phyloP scores from a whole-genome alignment of 306 rosid genomes.

The Quercus alba region DNA sequence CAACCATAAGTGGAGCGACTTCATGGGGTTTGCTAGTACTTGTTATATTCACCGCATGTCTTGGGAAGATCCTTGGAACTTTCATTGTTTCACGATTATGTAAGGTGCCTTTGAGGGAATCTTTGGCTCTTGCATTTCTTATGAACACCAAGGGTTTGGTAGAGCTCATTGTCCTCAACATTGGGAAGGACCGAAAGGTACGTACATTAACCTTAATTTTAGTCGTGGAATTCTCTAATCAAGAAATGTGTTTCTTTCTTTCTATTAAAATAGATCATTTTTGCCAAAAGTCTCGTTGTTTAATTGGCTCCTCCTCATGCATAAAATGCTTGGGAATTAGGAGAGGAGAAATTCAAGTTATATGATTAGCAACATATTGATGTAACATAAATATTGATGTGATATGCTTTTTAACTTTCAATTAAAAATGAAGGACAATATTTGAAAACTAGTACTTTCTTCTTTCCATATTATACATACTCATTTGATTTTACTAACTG shows the following conservation, averaged over 20 bases:
- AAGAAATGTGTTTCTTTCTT: background rate
- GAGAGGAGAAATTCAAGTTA: too few species aligned
- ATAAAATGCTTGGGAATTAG: too few species aligned
- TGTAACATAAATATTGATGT: too few species aligned
- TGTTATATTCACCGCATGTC: slow-evolving; percentile 61
- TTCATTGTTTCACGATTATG: slow-evolving; percentile 22
- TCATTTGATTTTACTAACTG: too few species aligned
- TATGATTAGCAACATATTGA: too few species aligned
- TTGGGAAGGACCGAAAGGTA: slow-evolving; percentile 80
- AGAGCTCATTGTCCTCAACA: slow-evolving; percentile 79
- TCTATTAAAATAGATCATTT: too few species aligned
- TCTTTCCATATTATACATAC: too few species aligned
- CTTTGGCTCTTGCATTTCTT: slow-evolving; percentile 66
- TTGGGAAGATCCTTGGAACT: slow-evolving; percentile 70
- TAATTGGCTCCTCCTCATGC: too few species aligned
- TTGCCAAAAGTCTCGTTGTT: too few species aligned
- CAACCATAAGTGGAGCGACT: slow-evolving; percentile 53
- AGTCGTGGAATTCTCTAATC: background rate
- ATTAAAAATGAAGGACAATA: too few species aligned
- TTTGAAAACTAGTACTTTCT: too few species aligned
- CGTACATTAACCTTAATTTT: background rate
- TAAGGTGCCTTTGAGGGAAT: slow-evolving; percentile 54
- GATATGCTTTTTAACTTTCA: too few species aligned
- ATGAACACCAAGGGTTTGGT: slow-evolving; percentile 83
- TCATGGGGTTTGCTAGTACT: slow-evolving; percentile 61